Evolutionary conservation across 257 asterid species (phyloP).

Genomic region (Striga asiatica): DNA sequence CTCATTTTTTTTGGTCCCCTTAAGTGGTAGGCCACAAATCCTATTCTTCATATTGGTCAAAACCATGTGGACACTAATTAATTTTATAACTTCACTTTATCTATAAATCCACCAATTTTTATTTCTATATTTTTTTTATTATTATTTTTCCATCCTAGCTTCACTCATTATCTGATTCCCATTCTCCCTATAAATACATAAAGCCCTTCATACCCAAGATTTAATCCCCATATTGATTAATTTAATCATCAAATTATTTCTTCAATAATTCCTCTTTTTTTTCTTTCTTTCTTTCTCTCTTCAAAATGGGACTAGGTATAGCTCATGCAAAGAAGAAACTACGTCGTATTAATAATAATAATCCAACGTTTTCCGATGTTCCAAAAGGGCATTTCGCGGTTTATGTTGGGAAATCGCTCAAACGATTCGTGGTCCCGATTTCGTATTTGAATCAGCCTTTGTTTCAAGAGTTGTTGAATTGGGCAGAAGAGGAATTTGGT

Average conservation of each 20-base stretch:
- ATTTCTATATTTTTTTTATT: background rate
- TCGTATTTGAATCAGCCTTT: conserved; percentile 38
- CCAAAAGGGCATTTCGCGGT: conserved; percentile 44
- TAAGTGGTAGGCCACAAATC: conserved; percentile 57
- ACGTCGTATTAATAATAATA: conserved; percentile 19
- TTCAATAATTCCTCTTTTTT: no score
- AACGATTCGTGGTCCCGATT: conserved; percentile 34
- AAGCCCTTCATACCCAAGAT: no score
- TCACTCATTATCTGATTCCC: no score
- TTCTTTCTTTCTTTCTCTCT: background rate
- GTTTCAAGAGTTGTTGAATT: conserved; percentile 50
- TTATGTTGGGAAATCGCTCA: conserved; percentile 28
- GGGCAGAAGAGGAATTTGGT: conserved; percentile 66
- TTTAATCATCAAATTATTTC: no score
- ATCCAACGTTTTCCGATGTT: conserved; percentile 22
- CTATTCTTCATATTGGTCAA: conserved; percentile 47
- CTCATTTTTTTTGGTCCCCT: conserved; percentile 9
- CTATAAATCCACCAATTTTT: conserved; percentile 24
- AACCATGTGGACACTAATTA: conserved; percentile 47
- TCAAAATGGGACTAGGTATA: conserved; percentile 41
- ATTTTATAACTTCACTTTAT: conserved; percentile 35
- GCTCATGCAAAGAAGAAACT: conserved; percentile 52
- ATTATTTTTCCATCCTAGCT: no score
- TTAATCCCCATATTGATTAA: no score
- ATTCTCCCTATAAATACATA: no score